phyloP scores from a whole-genome alignment of 352 stramenopile species.

The Phytophthora tentaculata region DNA sequence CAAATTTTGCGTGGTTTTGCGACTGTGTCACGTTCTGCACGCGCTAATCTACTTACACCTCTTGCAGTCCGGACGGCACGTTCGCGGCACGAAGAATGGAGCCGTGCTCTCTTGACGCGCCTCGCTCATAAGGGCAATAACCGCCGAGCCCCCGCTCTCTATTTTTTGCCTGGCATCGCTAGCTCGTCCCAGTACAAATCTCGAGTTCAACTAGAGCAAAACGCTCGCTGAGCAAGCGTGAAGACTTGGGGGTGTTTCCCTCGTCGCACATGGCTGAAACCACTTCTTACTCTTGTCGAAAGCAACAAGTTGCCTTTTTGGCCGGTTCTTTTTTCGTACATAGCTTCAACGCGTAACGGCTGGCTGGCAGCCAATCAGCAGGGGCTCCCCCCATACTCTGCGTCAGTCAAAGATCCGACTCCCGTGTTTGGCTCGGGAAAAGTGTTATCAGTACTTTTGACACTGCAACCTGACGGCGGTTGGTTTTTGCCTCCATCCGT shows the following conservation, averaged over 20 bases:
- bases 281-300: constrained; percentile 7
- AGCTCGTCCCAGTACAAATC: constrained; percentile 12
- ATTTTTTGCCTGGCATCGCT: constrained; percentile 8
- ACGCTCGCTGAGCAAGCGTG: constrained; percentile 17
- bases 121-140: constrained; percentile 4
- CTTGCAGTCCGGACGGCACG: constrained; percentile 1
- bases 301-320: constrained; percentile 24
- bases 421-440: constrained; percentile 20
- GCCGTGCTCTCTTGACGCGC: neutral
- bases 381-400: constrained; percentile 15
- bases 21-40: no score
- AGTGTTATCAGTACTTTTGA: constrained; percentile 1
- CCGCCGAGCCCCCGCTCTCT: neutral
- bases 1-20: constrained; percentile 22
- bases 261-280: constrained; percentile 26
- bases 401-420: constrained; percentile 22
- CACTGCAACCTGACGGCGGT: constrained; percentile 20
- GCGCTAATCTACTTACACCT: no score
- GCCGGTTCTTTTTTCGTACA: constrained; percentile 34
- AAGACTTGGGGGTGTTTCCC: neutral
- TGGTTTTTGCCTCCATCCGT: constrained; percentile 30
- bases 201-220: constrained; percentile 13
- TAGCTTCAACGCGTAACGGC: constrained; percentile 36
- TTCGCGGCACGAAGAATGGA: constrained; percentile 6
- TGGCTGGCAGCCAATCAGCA: constrained; percentile 37